Conservation (phyloP, 306 rosid species). For the Quercus aquifolioides region DNA sequence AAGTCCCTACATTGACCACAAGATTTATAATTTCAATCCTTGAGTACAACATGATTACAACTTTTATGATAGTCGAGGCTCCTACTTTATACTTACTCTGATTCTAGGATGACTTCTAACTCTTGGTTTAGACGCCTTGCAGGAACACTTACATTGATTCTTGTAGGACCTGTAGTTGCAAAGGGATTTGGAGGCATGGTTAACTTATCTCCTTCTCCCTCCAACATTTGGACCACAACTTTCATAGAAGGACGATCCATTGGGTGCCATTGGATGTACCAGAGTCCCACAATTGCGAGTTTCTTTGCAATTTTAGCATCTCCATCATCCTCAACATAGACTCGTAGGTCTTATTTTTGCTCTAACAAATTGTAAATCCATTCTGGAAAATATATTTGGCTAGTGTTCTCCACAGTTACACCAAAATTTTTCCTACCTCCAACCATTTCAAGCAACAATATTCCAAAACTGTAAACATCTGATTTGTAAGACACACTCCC, state of each 20-base stretch:
- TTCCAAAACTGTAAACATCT: constrained; percentile 17
- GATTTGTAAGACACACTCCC: constrained; percentile 11
- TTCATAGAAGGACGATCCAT: constrained; percentile 25
- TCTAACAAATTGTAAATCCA: constrained; percentile 4
- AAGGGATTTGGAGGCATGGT: neutral
- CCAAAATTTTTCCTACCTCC: constrained; percentile 1
- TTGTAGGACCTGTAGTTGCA: neutral
- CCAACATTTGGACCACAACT: constrained; percentile 8
- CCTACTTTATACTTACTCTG: neutral
- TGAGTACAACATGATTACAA: too few relatives aligned
- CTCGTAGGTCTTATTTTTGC: neutral
- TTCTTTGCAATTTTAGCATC: constrained; percentile 29
- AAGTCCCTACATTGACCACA: too few relatives aligned
- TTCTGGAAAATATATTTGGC: constrained; percentile 9
- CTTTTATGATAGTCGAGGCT: too few relatives aligned
- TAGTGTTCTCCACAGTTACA: neutral
- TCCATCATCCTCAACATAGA: constrained; percentile 18
- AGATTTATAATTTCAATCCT: too few relatives aligned
- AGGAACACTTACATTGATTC: neutral
- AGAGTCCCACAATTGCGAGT: constrained; percentile 32
- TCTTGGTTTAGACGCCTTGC: neutral
- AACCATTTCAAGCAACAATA: constrained; percentile 19
- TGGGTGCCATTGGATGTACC: constrained; percentile 21
- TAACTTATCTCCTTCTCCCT: neutral
- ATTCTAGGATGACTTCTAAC: neutral